Evolutionary conservation across 768 basidiomycete genomes (phyloP), one percentile per base, ranked within the genome.

Genomic region (Lyophyllum semitale): DNA sequence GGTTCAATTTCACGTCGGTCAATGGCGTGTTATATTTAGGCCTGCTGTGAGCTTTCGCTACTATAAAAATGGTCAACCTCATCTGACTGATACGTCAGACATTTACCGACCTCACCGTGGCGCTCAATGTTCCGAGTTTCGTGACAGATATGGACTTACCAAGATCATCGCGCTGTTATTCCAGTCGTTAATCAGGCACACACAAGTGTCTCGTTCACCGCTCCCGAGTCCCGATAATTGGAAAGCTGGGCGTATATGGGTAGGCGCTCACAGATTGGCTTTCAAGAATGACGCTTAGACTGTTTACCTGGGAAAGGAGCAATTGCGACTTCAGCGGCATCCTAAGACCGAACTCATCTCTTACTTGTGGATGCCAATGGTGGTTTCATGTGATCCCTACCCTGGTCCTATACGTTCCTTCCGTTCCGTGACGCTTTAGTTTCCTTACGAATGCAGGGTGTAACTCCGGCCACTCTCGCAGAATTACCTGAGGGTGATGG

Each of bases 351-450:
- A 82, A 76, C 59, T 82, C 83, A 17, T 89, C 87, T 58, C 58
- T 82, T 8, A 76, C 77, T 55, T 87, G 87, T 30, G 85, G 84
- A 35, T 89, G 87, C n/a, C 64, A 84, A 84, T 57, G 87, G 87
- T 17, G 87, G 87, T 33, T 68, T 89, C 5, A 8, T 88, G 87
- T 60, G 80, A 78, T 61, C 59, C 73, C 13, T 62, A 62, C 26
- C 77, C 75, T 42, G 84, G 81, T 25, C 81, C 81, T 11, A 76
- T 77, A 62, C 48, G 71, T 63, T 33, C 37, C n/a, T 23, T 33
- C 25, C 26, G 15, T 41, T n/a, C 7, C 13, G 2, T 15, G 6
- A 46, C 11, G 17, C 20, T 13, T 17, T 6, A 18, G 13, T 50
- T n/a, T 42, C 37, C 20, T 43, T 7, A 37, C 46, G 33, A 23